Conservation (phyloP, 192 early-diverging fungal genomes). For the Umbelopsis isabellina region DNA sequence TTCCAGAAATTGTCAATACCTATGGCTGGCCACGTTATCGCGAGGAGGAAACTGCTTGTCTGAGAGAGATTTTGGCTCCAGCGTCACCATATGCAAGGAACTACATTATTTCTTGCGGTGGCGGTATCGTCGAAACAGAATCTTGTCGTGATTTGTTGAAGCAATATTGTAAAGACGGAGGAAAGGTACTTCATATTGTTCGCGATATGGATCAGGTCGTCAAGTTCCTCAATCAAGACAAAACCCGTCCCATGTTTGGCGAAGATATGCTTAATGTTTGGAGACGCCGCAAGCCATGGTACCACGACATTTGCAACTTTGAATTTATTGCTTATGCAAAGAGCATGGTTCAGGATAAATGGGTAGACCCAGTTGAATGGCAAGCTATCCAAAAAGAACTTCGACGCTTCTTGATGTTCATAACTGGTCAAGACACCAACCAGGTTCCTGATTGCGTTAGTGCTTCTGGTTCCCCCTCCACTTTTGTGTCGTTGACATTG, state of each 20-base stretch:
- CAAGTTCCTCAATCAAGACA: slow-evolving; percentile 79
- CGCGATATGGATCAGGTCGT: slow-evolving; percentile 82
- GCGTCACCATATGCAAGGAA: slow-evolving; percentile 52
- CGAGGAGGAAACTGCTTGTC: slow-evolving; percentile 68
- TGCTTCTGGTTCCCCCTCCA: slow-evolving; percentile 54
- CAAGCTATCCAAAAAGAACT: slow-evolving; percentile 77
- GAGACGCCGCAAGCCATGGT: slow-evolving; percentile 75
- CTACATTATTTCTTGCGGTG: slow-evolving; percentile 89
- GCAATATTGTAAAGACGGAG: slow-evolving; percentile 56
- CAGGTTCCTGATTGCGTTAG: slow-evolving; percentile 35
- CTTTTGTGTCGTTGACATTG: slow-evolving; percentile 89
- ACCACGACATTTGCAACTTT: slow-evolving; percentile 75
- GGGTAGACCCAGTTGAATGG: slow-evolving; percentile 62
- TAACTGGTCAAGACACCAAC: slow-evolving; percentile 51
- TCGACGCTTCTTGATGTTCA: slow-evolving; percentile 66
- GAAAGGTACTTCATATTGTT: slow-evolving; percentile 78
- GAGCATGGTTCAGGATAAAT: slow-evolving; percentile 40
- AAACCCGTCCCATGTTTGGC: slow-evolving; percentile 80
- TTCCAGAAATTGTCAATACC: slow-evolving; percentile 76
- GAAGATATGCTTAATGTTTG: slow-evolving; percentile 84
- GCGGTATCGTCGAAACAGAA: slow-evolving; percentile 89
- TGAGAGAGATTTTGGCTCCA: slow-evolving; percentile 62
- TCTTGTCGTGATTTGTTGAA: slow-evolving; percentile 70
- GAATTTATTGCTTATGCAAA: slow-evolving; percentile 71
- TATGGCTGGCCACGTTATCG: slow-evolving; percentile 91